A percentile compares a stretch with the other conserved stretches of the same genome.
phyloP scores from a whole-genome alignment of 2,329 filamentous ascomycete genomes.

The Tolypocladium nubicola region DNA sequence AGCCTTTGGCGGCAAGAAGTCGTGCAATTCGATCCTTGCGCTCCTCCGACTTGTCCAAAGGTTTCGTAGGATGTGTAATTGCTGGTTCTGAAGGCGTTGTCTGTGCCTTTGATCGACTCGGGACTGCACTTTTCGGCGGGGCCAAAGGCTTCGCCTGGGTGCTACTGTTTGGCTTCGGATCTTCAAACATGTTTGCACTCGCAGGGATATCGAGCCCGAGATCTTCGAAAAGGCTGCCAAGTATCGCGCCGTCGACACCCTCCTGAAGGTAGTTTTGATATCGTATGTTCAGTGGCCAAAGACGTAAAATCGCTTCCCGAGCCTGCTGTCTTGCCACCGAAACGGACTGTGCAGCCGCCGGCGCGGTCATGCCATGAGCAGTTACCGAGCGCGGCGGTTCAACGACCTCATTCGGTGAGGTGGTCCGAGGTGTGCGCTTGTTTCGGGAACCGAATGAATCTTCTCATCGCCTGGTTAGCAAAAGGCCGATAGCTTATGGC shows the following conservation, averaged over 20 bases:
- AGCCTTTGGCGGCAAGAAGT: constrained; percentile 61
- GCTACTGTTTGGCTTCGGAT: not conserved
- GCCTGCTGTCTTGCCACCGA: constrained; percentile 45
- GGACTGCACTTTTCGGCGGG: not conserved
- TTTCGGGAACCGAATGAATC: not conserved
- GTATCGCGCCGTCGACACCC: constrained; percentile 53
- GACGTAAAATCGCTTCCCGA: constrained; percentile 53
- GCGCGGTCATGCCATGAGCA: not conserved
- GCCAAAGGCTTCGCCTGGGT: not conserved
- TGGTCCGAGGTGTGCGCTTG: not conserved
- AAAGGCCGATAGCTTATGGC: not conserved
- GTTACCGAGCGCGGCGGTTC: not conserved
- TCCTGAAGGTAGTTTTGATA: constrained; percentile 66
- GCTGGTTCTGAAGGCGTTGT: not conserved
- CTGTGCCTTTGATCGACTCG: not conserved
- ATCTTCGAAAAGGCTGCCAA: constrained; percentile 57
- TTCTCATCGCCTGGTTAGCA: not conserved
- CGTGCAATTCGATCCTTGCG: constrained; percentile 69
- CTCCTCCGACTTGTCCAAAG: constrained; percentile 40
- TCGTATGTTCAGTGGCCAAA: constrained; percentile 57
- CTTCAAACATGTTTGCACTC: not conserved
- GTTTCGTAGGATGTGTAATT: not conserved
- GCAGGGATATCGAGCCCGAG: constrained; percentile 44
- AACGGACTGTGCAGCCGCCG: not conserved
- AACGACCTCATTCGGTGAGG: not conserved